Conservation (phyloP, 768 basidiomycete genomes). For the Leucosporidium creatinivorum region DNA sequence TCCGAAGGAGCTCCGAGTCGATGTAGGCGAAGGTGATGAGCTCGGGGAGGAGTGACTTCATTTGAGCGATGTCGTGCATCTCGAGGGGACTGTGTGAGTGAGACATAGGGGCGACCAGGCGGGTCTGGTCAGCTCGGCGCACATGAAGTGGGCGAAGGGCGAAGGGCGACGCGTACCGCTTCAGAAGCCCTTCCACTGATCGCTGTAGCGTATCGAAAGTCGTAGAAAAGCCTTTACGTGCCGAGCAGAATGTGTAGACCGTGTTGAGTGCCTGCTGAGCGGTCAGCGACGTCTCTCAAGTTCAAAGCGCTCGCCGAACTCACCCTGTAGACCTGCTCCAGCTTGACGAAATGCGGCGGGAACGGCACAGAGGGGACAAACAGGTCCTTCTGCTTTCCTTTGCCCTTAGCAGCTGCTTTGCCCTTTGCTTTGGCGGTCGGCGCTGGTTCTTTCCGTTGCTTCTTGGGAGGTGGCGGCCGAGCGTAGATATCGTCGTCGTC, state of each 20-base stretch:
- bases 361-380: constrained; percentile 42
- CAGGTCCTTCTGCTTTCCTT: constrained; percentile 29
- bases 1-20: constrained; percentile 55
- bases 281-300: too few relatives aligned
- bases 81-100: constrained; percentile 59
- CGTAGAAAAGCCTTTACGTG: constrained; percentile 68
- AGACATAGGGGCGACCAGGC: not conserved
- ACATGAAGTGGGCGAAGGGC: not conserved
- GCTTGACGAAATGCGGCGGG: constrained; percentile 55
- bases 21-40: constrained; percentile 76
- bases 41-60: constrained; percentile 84
- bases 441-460: too few relatives aligned
- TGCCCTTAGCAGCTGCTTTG: constrained; percentile 3
- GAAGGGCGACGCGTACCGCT: constrained; percentile 50
- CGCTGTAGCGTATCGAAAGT: constrained; percentile 67
- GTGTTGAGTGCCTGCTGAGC: constrained; percentile 68
- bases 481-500: too few relatives aligned
- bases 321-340: constrained; percentile 57
- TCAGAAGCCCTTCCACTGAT: constrained; percentile 73
- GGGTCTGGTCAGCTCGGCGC: too few relatives aligned
- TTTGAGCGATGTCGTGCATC: constrained; percentile 66
- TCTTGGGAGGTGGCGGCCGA: too few relatives aligned
- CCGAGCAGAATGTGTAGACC: constrained; percentile 76
- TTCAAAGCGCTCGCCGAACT: not conserved
- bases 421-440: constrained; percentile 3